Evolutionary conservation across 2,329 filamentous ascomycete species (phyloP).

Genomic region (Talaromyces sp.): DNA sequence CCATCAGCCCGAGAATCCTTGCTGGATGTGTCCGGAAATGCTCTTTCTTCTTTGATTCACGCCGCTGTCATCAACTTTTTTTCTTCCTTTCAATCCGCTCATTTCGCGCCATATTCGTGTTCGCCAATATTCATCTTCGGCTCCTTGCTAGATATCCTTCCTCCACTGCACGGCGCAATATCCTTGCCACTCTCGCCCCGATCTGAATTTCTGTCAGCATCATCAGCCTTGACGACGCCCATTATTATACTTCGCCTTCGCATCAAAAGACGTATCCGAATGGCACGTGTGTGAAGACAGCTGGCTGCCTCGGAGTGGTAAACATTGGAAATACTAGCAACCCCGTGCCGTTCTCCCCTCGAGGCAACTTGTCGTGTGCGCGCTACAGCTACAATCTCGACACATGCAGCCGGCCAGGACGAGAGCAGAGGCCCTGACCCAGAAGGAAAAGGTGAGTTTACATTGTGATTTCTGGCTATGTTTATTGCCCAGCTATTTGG

Average conservation of each 20-base stretch:
- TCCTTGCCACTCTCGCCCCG: not conserved
- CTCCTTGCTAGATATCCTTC: not conserved
- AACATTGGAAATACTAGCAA: not conserved
- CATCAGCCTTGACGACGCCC: not conserved
- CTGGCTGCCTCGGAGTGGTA: not conserved
- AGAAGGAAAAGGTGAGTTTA: conserved; percentile 50
- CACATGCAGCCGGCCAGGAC: conserved; percentile 41
- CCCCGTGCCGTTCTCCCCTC: not conserved
- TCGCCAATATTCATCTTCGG: not conserved
- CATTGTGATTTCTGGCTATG: not conserved
- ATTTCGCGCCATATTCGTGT: not conserved
- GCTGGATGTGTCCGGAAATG: not conserved
- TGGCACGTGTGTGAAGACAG: not conserved
- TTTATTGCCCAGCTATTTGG: not conserved
- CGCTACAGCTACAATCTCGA: conserved; percentile 19
- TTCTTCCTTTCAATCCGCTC: not conserved
- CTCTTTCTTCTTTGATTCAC: not conserved
- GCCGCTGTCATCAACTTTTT: not conserved
- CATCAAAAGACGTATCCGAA: not conserved
- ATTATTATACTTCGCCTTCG: not conserved
- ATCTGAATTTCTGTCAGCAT: not conserved
- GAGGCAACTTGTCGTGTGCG: not conserved
- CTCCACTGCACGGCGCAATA: not conserved
- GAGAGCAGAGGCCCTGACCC: conserved; percentile 51
- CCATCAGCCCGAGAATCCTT: not conserved